phyloP scores from a whole-genome alignment of 352 stramenopile species.

The Saprolegnia diclina region DNA sequence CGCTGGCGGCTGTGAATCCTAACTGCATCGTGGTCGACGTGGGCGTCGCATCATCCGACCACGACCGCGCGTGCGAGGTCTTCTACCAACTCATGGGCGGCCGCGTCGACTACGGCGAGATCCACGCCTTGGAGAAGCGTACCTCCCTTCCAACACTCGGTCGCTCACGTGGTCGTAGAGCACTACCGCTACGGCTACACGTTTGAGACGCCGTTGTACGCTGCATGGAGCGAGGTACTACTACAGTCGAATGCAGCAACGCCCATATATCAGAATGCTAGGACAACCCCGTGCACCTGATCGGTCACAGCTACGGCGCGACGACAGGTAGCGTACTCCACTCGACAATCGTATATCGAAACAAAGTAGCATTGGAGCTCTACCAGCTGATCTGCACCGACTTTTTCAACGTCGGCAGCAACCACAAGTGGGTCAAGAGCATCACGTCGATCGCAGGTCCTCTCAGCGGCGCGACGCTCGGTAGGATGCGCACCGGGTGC shows the following conservation, averaged over 20 bases:
- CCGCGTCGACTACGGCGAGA: constrained; percentile 55
- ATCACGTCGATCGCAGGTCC: constrained; percentile 58
- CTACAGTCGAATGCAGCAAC: neutral
- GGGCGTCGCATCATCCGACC: constrained; percentile 54
- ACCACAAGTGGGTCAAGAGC: constrained; percentile 51
- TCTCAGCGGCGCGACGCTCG: constrained; percentile 52
- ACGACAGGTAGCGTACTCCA: constrained; percentile 33
- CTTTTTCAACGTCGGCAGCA: constrained; percentile 51
- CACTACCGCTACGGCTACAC: constrained; percentile 47
- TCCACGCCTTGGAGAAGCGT: constrained; percentile 33
- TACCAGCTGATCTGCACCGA: constrained; percentile 61
- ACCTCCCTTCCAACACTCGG: neutral
- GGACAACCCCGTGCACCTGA: constrained; percentile 46
- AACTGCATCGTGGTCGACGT: constrained; percentile 62
- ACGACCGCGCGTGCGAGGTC: constrained; percentile 61
- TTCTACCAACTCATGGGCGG: constrained; percentile 66
- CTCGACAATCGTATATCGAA: neutral
- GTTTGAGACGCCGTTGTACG: constrained; percentile 34
- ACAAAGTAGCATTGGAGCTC: constrained; percentile 45
- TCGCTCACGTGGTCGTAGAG: neutral
- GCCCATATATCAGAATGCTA: neutral
- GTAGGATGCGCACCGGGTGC: constrained; percentile 23
- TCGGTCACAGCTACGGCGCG: constrained; percentile 60
- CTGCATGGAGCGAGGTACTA: constrained; percentile 37
- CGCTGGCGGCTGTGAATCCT: constrained; percentile 42